Base-by-base conservation (phyloP, 345 rosid species). In the Populus tremula region DNA sequence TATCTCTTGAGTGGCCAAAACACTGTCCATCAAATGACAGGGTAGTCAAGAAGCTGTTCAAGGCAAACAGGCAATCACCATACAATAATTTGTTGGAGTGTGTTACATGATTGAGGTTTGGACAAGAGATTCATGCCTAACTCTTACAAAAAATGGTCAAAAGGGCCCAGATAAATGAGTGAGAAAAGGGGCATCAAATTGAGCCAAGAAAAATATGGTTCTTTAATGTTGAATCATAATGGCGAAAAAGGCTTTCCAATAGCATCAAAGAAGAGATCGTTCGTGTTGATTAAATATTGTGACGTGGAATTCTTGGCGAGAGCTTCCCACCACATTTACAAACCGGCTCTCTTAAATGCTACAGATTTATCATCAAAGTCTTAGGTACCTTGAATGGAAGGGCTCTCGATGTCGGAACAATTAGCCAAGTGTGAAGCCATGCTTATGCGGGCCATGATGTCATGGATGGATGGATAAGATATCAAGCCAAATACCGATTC, bases 391-490 rank as follows among this genome's bases (percentile, higher is more conserved):
- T 73, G 8, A 20, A 21, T 23, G 35, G 17, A 73, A 73, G 68
- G 76, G 41, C 53, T 73, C 68, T 72, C 33, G 18, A 17, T 53
- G 75, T 33, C 45, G 75, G 65, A 1, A 43, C 20, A 53, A 10
- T 71, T 8, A 14, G 45, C 43, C 39, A 14, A 0, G 53, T 73
- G 76, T 73, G 36, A 61, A 14, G n/a, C 50, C 23, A 38, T 1
- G 76, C 41, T 56, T 73, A 59, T 73, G 76, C 53, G 23, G 63
- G 53, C 38, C 68, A 73, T 61, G 68, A 73, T 73, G 68, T 73
- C 68, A 59, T 41, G 21, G 49, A 29, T 47, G 18, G 50, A 4
- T 47, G 45, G 45, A 41, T 41, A 2, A 12, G 17, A 47, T 47
- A 13, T 3, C 18, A 47, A 13, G 49, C 18, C 50, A 47, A 0